These are phyloP conservation scores for Nelumbo lutea DNA, from an alignment of 164 flowering plant genomes.

Conservation along the genomic window DNA sequence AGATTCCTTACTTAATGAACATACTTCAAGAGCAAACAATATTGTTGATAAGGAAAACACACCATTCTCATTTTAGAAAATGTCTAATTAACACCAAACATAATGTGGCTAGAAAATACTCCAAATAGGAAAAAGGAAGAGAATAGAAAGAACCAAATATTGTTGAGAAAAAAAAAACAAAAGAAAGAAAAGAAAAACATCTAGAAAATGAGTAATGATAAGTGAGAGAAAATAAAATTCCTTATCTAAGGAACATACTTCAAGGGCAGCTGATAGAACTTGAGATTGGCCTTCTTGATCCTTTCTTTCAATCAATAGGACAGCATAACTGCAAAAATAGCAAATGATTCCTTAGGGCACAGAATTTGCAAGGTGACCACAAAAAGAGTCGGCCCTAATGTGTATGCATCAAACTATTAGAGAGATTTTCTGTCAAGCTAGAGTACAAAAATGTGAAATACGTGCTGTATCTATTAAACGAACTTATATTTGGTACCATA, in stretches of 20 bases:
- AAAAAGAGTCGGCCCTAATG: not conserved
- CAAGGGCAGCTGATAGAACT: conserved; percentile 89
- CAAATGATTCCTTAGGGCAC: conserved; percentile 2
- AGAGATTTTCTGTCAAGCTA: no score
- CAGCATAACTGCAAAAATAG: conserved; percentile 62
- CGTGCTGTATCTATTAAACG: no score
- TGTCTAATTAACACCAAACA: not conserved
- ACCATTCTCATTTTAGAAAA: not conserved
- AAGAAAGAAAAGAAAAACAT: not conserved
- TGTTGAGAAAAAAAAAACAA: no score
- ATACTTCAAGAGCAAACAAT: conserved; percentile 56
- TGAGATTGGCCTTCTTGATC: conserved; percentile 92
- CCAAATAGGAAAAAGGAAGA: no score
- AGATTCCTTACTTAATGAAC: not conserved
- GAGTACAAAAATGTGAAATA: no score
- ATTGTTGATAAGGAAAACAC: not conserved
- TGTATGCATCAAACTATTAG: no score
- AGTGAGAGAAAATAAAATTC: not conserved
- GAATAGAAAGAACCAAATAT: no score
- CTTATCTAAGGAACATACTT: conserved; percentile 34
- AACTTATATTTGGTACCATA: no score
- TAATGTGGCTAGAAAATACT: not conserved
- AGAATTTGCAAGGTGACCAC: not conserved
- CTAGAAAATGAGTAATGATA: not conserved
- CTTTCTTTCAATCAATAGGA: conserved; percentile 67